Evolutionary conservation across 1,139 yeast species (phyloP), one percentile per base, ranked within the genome.

Genomic region (Diutina catenulata): DNA sequence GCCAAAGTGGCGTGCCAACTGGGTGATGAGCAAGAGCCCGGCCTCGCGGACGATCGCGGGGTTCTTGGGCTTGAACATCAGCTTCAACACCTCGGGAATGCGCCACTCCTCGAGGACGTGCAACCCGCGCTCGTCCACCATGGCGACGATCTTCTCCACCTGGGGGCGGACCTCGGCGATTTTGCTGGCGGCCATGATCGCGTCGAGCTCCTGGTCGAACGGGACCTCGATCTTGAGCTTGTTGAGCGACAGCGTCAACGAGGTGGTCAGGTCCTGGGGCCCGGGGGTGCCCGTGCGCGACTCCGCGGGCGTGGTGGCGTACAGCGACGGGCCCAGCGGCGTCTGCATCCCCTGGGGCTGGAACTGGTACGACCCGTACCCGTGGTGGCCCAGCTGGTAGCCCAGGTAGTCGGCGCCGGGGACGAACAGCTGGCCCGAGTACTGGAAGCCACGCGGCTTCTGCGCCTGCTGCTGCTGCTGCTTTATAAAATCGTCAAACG

Each of bases 1-100:
- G 14, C 80, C 80, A 47, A 77, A 72, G 46, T 68, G 70, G 47
- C 75, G 66, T 36, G 84, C 80, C 47, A 87, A 64, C 40, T 80
- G 73, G 41, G 84, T 80, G 38, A 86, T 64, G 39, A 84, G 60
- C 37, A 83, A 52, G 59, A 80, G 64, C 3, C 84, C 75, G 20
- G 86, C 70, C 59, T 88, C 96, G 58, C 94, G 76, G 32, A 80
- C 71, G 41, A 83, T 56, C 8, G 86, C 64, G 4, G 87, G 64
- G 53, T 77, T 80, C 55, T 87, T 88, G 29, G 84, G 74, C 54
- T 82, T 86, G 39, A 74, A 55, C 41, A 88, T 65, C 26, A 86
- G 72, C 44, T 74, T 65, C 40, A 83, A 49, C 33, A 81, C 71
- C 19, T 79, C 86, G 22, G 59, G 53, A 21, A 88, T 46, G 39